Evolutionary conservation across 495 filamentous ascomycete species (phyloP).

Genomic region (Aspergillus egyptiacus): DNA sequence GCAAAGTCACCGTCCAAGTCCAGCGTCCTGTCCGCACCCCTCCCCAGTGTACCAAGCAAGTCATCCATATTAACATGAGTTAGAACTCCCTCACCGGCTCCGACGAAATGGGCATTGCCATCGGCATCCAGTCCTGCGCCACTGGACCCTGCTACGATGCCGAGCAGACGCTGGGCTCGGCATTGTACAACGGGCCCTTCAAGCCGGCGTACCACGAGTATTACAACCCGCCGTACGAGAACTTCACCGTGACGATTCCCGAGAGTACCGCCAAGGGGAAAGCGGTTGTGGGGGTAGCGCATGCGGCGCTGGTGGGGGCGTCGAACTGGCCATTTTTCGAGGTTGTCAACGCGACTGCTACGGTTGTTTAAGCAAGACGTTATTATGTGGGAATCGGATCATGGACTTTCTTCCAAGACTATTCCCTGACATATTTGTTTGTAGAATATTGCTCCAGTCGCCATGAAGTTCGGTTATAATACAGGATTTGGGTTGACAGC

Average conservation of each 20-base stretch:
- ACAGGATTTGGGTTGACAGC: no score
- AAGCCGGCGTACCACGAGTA: constrained; percentile 28
- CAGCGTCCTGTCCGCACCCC: not conserved
- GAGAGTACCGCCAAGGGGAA: constrained; percentile 11
- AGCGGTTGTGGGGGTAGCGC: constrained; percentile 30
- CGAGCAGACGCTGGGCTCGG: constrained; percentile 21
- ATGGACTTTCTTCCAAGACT: no score
- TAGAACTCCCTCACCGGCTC: constrained; percentile 30
- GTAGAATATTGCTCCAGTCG: no score
- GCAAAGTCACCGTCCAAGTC: not conserved
- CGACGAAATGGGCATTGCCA: constrained; percentile 28
- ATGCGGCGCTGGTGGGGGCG: constrained; percentile 31
- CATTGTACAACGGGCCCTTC: constrained; percentile 31
- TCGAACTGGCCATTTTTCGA: constrained; percentile 16
- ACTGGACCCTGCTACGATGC: constrained; percentile 14
- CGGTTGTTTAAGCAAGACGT: constrained; percentile 8
- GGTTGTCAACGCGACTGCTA: constrained; percentile 18
- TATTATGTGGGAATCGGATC: not conserved
- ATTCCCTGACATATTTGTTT: no score
- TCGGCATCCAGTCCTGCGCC: constrained; percentile 29
- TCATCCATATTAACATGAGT: not conserved
- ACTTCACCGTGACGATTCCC: constrained; percentile 33
- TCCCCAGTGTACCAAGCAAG: not conserved
- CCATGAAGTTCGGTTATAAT: no score
- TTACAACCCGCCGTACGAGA: constrained; percentile 28